A percentile compares a stretch with the other conserved stretches of the same genome.
phyloP scores from a whole-genome alignment of 768 basidiomycete species.

The Terana coerulea region DNA sequence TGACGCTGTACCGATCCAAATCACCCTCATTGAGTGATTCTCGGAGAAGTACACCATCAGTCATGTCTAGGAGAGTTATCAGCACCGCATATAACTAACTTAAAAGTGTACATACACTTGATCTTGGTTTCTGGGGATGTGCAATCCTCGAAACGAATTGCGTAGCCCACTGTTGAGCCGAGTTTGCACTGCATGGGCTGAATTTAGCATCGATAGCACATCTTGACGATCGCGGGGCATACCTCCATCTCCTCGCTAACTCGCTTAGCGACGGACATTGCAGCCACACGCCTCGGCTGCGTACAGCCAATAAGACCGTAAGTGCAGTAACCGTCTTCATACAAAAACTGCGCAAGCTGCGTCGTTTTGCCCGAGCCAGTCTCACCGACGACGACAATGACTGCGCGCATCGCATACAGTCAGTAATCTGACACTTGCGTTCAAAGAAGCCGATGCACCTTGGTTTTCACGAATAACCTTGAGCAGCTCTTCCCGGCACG shows the following conservation, averaged over 20 bases:
- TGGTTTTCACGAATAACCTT: conserved; percentile 90
- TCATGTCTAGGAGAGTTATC: conserved; percentile 70
- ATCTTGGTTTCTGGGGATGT: conserved; percentile 93
- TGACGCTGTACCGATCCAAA: conserved; percentile 91
- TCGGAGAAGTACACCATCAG: conserved; percentile 96
- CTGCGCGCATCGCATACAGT: no score
- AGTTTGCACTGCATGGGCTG: conserved; percentile 74
- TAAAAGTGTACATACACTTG: conserved; percentile 66
- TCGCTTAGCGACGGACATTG: conserved; percentile 99
- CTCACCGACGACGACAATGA: conserved; percentile 95
- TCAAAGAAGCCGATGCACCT: conserved; percentile 39
- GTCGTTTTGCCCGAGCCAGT: conserved; percentile 99
- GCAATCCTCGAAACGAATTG: conserved; percentile 98
- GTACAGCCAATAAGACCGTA: conserved; percentile 95
- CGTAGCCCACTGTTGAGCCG: conserved; percentile 89
- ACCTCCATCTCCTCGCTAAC: conserved; percentile 99
- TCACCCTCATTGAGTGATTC: conserved; percentile 99
- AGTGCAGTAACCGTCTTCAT: conserved; percentile 93
- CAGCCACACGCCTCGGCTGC: conserved; percentile 96
- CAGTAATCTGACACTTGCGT: background rate
- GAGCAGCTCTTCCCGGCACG: conserved; percentile 91
- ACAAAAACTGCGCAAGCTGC: conserved; percentile 90
- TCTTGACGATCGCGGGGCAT: conserved; percentile 10
- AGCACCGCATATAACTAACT: background rate
- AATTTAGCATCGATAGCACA: background rate